Conservation (phyloP, 495 filamentous ascomycete species). For the Pyrenula massariospora region DNA sequence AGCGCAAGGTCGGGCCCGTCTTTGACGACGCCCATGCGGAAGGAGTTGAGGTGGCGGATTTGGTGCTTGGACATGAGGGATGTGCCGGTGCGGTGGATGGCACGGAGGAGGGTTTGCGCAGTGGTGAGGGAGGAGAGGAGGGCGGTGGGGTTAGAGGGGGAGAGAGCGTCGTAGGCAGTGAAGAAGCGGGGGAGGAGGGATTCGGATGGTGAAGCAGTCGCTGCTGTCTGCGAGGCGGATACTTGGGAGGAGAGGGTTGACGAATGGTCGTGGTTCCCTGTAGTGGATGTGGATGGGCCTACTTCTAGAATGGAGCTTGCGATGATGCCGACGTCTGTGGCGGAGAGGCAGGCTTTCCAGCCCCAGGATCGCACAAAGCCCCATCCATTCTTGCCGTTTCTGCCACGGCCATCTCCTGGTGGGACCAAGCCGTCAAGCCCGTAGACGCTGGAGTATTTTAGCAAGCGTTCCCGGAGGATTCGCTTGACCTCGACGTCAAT, state of each 20-base stretch:
- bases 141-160: conserved; percentile 24
- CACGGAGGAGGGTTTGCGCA: conserved; percentile 79
- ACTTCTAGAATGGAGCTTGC: conserved; percentile 88
- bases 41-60: conserved; percentile 80
- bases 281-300: conserved; percentile 27
- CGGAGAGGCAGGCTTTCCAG: conserved; percentile 88
- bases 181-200: conserved; percentile 60
- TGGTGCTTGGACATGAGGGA: conserved; percentile 85
- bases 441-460: conserved; percentile 83
- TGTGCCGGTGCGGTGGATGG: conserved; percentile 88
- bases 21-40: conserved; percentile 91
- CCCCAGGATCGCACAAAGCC: conserved; percentile 97
- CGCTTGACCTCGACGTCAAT: conserved; percentile 98
- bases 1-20: conserved; percentile 82
- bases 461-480: conserved; percentile 68
- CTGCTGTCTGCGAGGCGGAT: conserved; percentile 5
- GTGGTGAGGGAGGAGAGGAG: conserved; percentile 65
- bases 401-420: conserved; percentile 38
- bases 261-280: conserved; percentile 23
- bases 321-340: conserved; percentile 82
- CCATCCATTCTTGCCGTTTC: conserved; percentile 62
- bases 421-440: conserved; percentile 88
- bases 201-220: conserved; percentile 21
- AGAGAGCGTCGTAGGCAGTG: conserved; percentile 84
- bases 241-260: conserved; percentile 8